Evolutionary conservation across 371 early-diverging fungal genomes (phyloP).

Genomic region (Lichtheimia hyalospora): DNA sequence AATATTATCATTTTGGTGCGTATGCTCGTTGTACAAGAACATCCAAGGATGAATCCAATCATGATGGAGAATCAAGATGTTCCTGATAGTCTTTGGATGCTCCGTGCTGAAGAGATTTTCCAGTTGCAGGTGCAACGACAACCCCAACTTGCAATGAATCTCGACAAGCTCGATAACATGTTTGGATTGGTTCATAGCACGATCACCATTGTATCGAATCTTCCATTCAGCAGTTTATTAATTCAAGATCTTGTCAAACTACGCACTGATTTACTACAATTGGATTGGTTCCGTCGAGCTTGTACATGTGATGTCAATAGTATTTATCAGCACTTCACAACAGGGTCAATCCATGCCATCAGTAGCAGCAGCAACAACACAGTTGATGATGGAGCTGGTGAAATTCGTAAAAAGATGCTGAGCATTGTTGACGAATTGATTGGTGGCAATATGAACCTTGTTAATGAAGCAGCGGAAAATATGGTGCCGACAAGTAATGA

Average conservation of each 20-base stretch:
- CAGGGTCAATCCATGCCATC: constrained; percentile 23
- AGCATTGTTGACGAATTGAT: constrained; percentile 44
- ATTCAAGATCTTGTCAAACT: constrained; percentile 42
- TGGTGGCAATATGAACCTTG: constrained; percentile 26
- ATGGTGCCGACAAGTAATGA: constrained; percentile 19
- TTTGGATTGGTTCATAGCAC: constrained; percentile 40
- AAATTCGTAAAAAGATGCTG: constrained; percentile 44
- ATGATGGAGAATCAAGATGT: no score
- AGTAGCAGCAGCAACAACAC: not conserved
- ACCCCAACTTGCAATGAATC: constrained; percentile 29
- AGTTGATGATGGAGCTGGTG: constrained; percentile 17
- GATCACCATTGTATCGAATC: constrained; percentile 34
- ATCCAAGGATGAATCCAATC: constrained; percentile 4
- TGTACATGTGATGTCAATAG: constrained; percentile 47
- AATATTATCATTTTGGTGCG: constrained; percentile 51
- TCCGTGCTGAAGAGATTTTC: constrained; percentile 37
- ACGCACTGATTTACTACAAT: constrained; percentile 36
- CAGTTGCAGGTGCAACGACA: constrained; percentile 29
- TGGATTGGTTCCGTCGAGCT: constrained; percentile 46
- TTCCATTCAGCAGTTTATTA: constrained; percentile 40
- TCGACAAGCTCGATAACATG: constrained; percentile 40
- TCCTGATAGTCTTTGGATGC: constrained; percentile 23
- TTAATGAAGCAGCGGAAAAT: constrained; percentile 6
- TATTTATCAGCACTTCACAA: constrained; percentile 47
- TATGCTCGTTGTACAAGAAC: constrained; percentile 49